Conservation (phyloP, 805 yeast genomes). For the Myxozyma monticola region DNA sequence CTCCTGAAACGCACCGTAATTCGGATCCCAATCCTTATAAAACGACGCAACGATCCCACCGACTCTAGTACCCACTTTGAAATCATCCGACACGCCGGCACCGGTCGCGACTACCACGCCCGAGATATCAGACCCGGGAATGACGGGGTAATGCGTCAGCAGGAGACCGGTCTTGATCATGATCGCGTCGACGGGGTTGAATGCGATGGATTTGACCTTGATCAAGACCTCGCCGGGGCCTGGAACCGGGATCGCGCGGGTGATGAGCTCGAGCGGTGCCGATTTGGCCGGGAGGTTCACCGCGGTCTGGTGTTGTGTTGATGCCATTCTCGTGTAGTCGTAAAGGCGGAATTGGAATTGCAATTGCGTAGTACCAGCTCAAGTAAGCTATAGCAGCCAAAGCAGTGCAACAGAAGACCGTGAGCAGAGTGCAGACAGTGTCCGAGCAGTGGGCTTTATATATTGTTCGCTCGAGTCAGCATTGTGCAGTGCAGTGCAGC, state of each 20-base stretch:
- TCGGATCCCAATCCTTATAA: slow-evolving; percentile 5
- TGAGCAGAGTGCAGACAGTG: no score
- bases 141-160: slow-evolving; percentile 10
- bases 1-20: slow-evolving; percentile 29
- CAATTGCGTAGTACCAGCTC: no score
- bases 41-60: not conserved
- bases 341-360: no score
- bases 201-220: slow-evolving; percentile 26
- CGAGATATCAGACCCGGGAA: slow-evolving; percentile 32
- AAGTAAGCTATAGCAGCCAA: no score
- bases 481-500: no score
- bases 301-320: no score
- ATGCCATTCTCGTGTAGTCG: no score
- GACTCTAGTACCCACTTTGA: slow-evolving; percentile 18
- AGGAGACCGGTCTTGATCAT: slow-evolving; percentile 2
- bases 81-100: not conserved
- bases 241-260: slow-evolving; percentile 23
- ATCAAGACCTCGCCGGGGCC: slow-evolving; percentile 27
- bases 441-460: no score
- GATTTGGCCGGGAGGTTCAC: no score
- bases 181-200: slow-evolving; percentile 34
- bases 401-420: no score
- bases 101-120: slow-evolving; percentile 29
- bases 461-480: no score
- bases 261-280: not conserved